These are phyloP conservation scores for Phaffomyces antillensis DNA, from an alignment of 805 yeast genomes.

Conservation along the genomic window DNA sequence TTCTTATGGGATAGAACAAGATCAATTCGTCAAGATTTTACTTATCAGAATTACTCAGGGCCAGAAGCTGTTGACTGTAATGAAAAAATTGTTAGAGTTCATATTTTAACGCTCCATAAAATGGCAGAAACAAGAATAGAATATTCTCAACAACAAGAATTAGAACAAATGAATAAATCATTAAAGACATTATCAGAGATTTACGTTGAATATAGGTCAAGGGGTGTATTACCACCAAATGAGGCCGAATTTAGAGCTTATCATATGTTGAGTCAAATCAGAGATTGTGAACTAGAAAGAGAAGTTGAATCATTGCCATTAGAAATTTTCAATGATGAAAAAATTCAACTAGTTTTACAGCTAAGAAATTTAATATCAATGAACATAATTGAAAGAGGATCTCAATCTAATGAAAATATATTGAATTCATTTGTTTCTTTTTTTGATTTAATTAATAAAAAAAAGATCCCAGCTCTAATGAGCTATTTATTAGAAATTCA, in stretches of 20 bases:
- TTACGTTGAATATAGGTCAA: constrained; percentile 69
- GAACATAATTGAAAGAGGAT: constrained; percentile 47
- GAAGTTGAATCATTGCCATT: constrained; percentile 63
- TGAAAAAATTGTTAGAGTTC: constrained; percentile 86
- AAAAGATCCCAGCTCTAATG: constrained; percentile 56
- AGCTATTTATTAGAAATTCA: constrained; percentile 74
- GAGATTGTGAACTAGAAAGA: constrained; percentile 81
- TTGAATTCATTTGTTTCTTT: constrained; percentile 55
- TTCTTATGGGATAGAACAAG: constrained; percentile 97
- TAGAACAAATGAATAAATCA: constrained; percentile 90
- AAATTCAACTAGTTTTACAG: constrained; percentile 65
- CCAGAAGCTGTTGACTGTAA: constrained; percentile 91
- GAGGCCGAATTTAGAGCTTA: constrained; percentile 94
- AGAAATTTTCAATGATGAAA: constrained; percentile 41
- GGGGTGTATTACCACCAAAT: constrained; percentile 64
- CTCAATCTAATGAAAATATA: constrained; percentile 46
- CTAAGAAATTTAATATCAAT: constrained; percentile 62
- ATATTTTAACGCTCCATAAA: constrained; percentile 69
- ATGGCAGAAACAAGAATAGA: constrained; percentile 73
- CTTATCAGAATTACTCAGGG: constrained; percentile 89
- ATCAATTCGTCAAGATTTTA: constrained; percentile 93
- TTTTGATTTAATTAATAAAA: constrained; percentile 47
- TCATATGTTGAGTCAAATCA: constrained; percentile 66
- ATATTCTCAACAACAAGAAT: constrained; percentile 89
- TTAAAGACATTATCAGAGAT: constrained; percentile 83